Evolutionary conservation across 2,329 filamentous ascomycete genomes (phyloP), one percentile per base, ranked within the genome.

Genomic region (Sphaerostilbella broomeana): DNA sequence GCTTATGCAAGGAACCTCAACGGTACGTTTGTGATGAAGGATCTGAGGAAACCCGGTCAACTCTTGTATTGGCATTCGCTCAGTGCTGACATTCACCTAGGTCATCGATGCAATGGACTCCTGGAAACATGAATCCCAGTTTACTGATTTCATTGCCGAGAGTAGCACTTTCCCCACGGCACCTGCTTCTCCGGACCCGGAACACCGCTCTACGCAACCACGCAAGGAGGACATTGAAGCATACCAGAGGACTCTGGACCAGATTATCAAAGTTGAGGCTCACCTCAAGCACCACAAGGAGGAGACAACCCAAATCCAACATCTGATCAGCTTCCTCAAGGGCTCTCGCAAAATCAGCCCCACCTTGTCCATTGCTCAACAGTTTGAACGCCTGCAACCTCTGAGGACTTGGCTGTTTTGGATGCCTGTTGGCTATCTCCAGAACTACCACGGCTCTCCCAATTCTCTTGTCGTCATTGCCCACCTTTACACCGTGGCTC

Each of bases 371-470:
- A 79, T 88, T 17, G 82, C 86, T 47, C 81, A 94, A 57, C 86
- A 94, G 56, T 97, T 95, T 58, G 84, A 88, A 54, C 84, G 89
- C 48, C 77, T 97, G 9, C 89, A 94, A 48, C 82, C 86, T 8
- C 74, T 98, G 43, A 77, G 89, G 40, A 85, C 86, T 51, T 95
- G 90, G 88, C 76, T 97, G 12, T 95, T 97, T 64, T 97, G 90
- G 88, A 78, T 95, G 40, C 92, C 92, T 1, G 81, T 95, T 22
- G 79, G 81, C 49, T 83, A 89, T 52, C 73, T 95, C 18, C 83
- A 90, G 57, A 79, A 81, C 48, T 84, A 81, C 32, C 79, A 82
- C 35, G 77, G 78, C 24, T 87, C 90, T 49, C 75, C 85, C 17
- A 85, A 78, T 44, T 83, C 87, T 1, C 72, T 95, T 49, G 72